Percentiles rank a stretch among this genome's conserved stretches.
phyloP scores from a whole-genome alignment of 345 rosid genomes.

The Salix suchowensis region DNA sequence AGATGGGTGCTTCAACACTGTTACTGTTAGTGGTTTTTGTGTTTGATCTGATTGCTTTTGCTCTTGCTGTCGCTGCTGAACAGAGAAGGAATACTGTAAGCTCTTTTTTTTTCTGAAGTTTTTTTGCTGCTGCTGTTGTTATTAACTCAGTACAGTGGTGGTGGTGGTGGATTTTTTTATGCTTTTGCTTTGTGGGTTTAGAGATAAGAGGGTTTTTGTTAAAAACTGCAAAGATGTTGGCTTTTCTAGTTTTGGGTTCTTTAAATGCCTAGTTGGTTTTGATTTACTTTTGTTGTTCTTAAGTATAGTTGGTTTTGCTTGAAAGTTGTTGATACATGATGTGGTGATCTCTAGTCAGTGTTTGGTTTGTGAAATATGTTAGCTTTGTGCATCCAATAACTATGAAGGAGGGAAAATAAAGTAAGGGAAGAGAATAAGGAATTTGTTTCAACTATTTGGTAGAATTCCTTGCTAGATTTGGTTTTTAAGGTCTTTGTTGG shows the following conservation, averaged over 20 bases:
- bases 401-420: not conserved
- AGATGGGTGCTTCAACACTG: conserved; percentile 58
- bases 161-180: not conserved
- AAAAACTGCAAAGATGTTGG: not conserved
- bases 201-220: not conserved
- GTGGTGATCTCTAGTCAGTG: not conserved
- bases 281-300: not conserved
- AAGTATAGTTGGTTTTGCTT: not conserved
- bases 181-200: not conserved
- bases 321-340: not conserved
- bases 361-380: not conserved
- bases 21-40: conserved; percentile 59
- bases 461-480: not conserved
- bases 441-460: not conserved
- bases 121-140: not conserved
- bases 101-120: conserved; percentile 3
- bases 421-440: not conserved
- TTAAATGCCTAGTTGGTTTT: not conserved
- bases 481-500: not conserved
- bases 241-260: not conserved
- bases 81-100: conserved; percentile 81
- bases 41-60: conserved; percentile 76
- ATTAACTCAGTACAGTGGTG: not conserved
- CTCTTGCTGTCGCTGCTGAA: conserved; percentile 95
- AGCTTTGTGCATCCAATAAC: not conserved